phyloP scores from a whole-genome alignment of 768 basidiomycete genomes.

The Dentipellis sp. region DNA sequence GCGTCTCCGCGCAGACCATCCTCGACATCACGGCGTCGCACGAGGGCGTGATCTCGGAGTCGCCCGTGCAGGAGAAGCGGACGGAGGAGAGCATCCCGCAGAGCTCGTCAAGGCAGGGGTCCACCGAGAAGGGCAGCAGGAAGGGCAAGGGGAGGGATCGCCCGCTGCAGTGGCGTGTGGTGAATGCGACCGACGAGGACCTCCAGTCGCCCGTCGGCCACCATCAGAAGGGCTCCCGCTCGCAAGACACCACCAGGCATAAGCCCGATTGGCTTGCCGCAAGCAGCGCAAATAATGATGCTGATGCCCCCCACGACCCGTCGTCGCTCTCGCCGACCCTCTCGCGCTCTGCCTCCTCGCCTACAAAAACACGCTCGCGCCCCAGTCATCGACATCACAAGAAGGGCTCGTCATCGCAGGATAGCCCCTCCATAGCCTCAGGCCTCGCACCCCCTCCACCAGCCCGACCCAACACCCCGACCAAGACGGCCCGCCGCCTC shows the following conservation, averaged over 20 bases:
- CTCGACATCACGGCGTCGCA: too few species aligned
- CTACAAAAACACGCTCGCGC: not conserved
- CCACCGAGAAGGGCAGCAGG: too few species aligned
- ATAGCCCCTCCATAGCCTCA: not conserved
- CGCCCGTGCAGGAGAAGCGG: too few species aligned
- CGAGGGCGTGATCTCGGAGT: too few species aligned
- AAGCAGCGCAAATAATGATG: not conserved
- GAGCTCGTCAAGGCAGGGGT: too few species aligned
- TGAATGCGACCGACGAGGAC: not conserved
- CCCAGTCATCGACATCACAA: not conserved
- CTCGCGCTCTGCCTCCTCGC: not conserved
- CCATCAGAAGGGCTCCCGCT: not conserved
- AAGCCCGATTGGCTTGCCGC: not conserved
- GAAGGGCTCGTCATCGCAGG: too few species aligned
- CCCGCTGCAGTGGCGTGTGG: not conserved
- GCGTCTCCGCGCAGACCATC: not conserved
- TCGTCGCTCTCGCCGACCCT: not conserved
- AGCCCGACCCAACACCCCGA: not conserved
- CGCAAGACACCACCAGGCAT: not conserved
- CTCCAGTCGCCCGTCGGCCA: not conserved
- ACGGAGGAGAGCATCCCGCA: too few species aligned
- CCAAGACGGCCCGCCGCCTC: not conserved
- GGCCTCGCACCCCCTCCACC: not conserved
- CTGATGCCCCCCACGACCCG: not conserved
- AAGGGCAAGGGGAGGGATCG: not conserved